Base-by-base conservation (phyloP, 345 rosid species). In the Populus alba region DNA sequence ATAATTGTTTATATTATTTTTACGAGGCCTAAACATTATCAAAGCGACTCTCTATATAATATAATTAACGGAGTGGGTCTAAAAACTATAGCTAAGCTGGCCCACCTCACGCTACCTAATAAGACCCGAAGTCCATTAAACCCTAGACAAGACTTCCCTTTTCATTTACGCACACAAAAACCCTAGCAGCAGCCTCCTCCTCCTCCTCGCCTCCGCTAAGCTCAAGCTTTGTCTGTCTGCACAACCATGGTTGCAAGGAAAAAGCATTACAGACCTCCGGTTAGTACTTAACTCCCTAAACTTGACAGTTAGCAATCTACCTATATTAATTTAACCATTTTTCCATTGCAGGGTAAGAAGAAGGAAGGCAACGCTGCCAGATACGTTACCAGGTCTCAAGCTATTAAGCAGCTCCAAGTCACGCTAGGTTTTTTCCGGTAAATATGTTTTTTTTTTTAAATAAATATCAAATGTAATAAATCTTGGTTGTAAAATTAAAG, bases 331-430 rank as follows among this genome's bases (percentile, higher is more conserved):
- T 10, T 66, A 43, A 13, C 9, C 75, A 5, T 70, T 74, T 45
- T 69, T 51, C 31, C 33, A 74, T 79, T 76, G 1, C 85, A 96
- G 99, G 99, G 99, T 15, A 96, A 96, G 90, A 96, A 90, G 83
- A 96, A 88, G 88, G 98, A 94, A 86, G 99, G 99, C 69, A 94
- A 94, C 82, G 97, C 91, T 25, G 93, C 97, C 35, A 86, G 90
- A 84, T 94, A 91, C 82, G 77, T 90, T 84, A 91, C 98, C 76
- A 89, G 99, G 91, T 87, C 97, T 25, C 97, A 94, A 82, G 95
- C 97, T 18, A 85, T 90, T 73, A 91, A 91, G 84, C 86, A 79
- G 68, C 99, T 96, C 67, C 97, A 96, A 88, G 94, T 93, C 62
- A 86, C 76, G 59, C 89, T 91, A 7, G 81, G 81, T 51, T 86